Evolutionary conservation across 768 basidiomycete species (phyloP).

Genomic region (Chiua virens): DNA sequence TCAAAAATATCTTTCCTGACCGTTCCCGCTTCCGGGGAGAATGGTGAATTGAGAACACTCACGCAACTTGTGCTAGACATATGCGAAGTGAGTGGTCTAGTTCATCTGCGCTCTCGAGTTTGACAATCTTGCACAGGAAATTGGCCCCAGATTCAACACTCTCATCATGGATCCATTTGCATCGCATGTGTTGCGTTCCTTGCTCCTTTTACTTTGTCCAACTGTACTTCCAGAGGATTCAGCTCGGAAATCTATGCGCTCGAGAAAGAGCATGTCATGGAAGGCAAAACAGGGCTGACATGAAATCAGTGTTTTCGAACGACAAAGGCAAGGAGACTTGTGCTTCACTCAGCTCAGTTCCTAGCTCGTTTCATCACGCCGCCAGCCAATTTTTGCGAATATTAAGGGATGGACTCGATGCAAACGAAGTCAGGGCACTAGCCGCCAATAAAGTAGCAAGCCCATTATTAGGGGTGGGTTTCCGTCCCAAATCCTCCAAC

Average conservation of each 20-base stretch:
- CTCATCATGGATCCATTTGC: slow-evolving; percentile 86
- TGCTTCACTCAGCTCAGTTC: slow-evolving; percentile 30
- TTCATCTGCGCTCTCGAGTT: slow-evolving; percentile 17
- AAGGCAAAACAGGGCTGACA: slow-evolving; percentile 76
- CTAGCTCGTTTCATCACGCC: slow-evolving; percentile 50
- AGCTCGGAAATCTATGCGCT: slow-evolving; percentile 53
- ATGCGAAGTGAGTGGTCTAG: slow-evolving; percentile 50
- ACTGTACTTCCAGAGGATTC: slow-evolving; percentile 43
- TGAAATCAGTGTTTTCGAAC: slow-evolving; percentile 74
- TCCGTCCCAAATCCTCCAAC: slow-evolving; percentile 4
- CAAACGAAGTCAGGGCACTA: slow-evolving; percentile 75
- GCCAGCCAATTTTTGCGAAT: slow-evolving; percentile 47
- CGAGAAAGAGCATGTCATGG: slow-evolving; percentile 82
- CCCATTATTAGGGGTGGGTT: slow-evolving; percentile 66
- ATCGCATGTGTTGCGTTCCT: slow-evolving; percentile 83
- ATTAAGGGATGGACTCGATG: slow-evolving; percentile 53
- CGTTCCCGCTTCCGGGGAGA: slow-evolving; percentile 45
- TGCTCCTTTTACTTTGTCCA: slow-evolving; percentile 78
- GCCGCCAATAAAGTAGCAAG: slow-evolving; percentile 77
- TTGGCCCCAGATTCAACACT: slow-evolving; percentile 58
- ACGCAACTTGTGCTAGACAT: slow-evolving; percentile 63
- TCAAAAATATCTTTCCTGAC: slow-evolving; percentile 52
- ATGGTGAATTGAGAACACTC: slow-evolving; percentile 67
- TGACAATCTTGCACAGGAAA: slow-evolving; percentile 50
- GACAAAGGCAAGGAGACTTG: slow-evolving; percentile 38